These are phyloP conservation scores for Neurospora sp. DNA, from an alignment of 495 filamentous ascomycete species.

Conservation along the genomic window DNA sequence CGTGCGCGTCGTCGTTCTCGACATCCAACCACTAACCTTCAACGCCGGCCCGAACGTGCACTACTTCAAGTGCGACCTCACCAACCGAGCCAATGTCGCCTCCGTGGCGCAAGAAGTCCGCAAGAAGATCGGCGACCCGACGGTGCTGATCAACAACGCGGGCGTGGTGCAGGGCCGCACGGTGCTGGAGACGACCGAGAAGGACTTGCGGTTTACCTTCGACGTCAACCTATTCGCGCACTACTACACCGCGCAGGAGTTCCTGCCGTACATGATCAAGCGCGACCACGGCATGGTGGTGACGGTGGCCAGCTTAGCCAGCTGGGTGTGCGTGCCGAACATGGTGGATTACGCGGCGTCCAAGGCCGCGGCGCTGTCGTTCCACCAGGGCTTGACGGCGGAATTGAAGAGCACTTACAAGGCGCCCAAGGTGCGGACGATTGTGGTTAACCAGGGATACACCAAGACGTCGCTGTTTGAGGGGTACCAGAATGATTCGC, in stretches of 20 bases:
- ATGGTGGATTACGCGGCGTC: conserved; percentile 60
- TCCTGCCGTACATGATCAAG: conserved; percentile 55
- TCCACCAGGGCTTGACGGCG: conserved; percentile 59
- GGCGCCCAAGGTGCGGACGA: conserved; percentile 54
- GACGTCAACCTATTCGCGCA: conserved; percentile 63
- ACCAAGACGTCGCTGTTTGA: conserved; percentile 51
- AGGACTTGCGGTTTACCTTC: conserved; percentile 53
- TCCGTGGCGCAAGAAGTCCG: conserved; percentile 45
- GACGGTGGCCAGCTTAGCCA: conserved; percentile 56
- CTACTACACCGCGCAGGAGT: conserved; percentile 54
- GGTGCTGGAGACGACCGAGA: conserved; percentile 47
- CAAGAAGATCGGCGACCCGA: conserved; percentile 49
- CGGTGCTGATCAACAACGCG: conserved; percentile 68
- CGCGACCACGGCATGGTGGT: conserved; percentile 66
- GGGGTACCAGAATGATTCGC: conserved; percentile 43
- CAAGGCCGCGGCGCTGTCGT: conserved; percentile 56
- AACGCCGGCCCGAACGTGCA: conserved; percentile 42
- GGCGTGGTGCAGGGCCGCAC: conserved; percentile 52
- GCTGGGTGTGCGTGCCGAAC: conserved; percentile 48
- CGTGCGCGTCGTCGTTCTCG: conserved; percentile 58
- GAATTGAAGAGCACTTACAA: conserved; percentile 52
- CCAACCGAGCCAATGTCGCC: conserved; percentile 39
- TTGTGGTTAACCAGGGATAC: conserved; percentile 56
- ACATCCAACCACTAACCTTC: conserved; percentile 52
- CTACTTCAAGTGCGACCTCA: conserved; percentile 58